These are phyloP conservation scores for Gastrodia elata DNA, from an alignment of 106 monocot genomes.

Conservation along the genomic window DNA sequence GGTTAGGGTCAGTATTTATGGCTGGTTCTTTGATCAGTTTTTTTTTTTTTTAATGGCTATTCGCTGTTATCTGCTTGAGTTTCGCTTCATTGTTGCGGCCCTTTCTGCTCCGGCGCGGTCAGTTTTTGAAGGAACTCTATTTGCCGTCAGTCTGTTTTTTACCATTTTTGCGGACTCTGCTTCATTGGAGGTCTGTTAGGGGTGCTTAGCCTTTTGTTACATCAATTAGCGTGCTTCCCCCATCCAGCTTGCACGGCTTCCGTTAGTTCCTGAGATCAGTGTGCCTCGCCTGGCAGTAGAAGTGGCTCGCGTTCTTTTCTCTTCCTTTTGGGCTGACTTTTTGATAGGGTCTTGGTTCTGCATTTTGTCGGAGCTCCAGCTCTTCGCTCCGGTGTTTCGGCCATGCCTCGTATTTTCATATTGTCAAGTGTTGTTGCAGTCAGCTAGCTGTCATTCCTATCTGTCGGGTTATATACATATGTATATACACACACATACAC, in stretches of 20 bases:
- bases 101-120: slow-evolving; percentile 10
- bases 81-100: slow-evolving; percentile 11
- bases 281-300: slow-evolving; percentile 12
- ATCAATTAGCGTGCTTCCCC: slow-evolving; percentile 13
- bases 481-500: too few species aligned
- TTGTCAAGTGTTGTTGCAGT: not conserved
- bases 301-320: slow-evolving; percentile 2
- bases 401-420: slow-evolving; percentile 5
- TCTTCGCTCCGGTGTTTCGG: slow-evolving; percentile 12
- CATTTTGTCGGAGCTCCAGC: slow-evolving; percentile 11
- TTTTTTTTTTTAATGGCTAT: too few species aligned
- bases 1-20: slow-evolving; percentile 1
- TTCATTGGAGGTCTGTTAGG: slow-evolving; percentile 4
- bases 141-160: slow-evolving; percentile 30
- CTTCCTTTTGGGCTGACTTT: slow-evolving; percentile 12
- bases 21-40: not conserved
- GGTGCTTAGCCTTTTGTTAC: slow-evolving; percentile 26
- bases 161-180: slow-evolving; percentile 45
- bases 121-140: slow-evolving; percentile 15
- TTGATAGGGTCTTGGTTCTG: slow-evolving; percentile 13
- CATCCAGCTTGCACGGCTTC: slow-evolving; percentile 20
- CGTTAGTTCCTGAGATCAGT: slow-evolving; percentile 22
- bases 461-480: too few species aligned
- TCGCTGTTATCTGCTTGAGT: slow-evolving; percentile 5
- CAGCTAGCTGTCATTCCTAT: not conserved